Evolutionary conservation across 108 stramenopile genomes (phyloP), one percentile per base, ranked within the genome.

Genomic region (Craspedostauros australis): DNA sequence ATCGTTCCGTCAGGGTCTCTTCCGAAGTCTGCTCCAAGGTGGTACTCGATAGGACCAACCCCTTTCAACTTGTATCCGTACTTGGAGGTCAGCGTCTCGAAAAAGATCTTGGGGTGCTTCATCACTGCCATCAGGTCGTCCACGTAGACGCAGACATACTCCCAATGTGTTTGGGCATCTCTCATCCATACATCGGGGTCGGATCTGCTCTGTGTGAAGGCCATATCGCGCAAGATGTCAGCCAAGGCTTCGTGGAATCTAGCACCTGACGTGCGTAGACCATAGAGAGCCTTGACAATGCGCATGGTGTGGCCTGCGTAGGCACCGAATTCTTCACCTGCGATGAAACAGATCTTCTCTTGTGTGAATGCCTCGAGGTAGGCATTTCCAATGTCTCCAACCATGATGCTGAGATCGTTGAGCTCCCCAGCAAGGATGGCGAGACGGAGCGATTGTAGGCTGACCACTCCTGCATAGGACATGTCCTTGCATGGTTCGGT

Each of bases 211-310:
- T n/a, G n/a, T 19, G 1, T 47, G 36, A 69, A 69, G 0, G 60
- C 67, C 25, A 69, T 25, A 1, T 54, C 50, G 1, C 38, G 21
- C 37, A 65, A 34, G 3, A 50, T 50, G 27, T 64, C 57, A n/a
- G 39, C 37, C 3, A 75, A 28, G n/a, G n/a, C n/a, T n/a, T n/a
- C n/a, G n/a, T n/a, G n/a, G n/a, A n/a, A n/a, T n/a, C n/a, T n/a
- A n/a, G n/a, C n/a, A n/a, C n/a, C n/a, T n/a, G n/a, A n/a, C n/a
- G n/a, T n/a, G n/a, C n/a, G 42, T 1, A 69, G 37, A 2, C 73
- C 63, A 48, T 68, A 74, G 0, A 69, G 34, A 3, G 68, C 63
- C 37, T 49, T 50, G 26, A 54, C 41, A 23, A 74, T 54, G 0
- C 53, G 0, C 0, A 68, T 27, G 8, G 47, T 46, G 29, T 68